Conservation (phyloP, 176 grass and related monocot species). For the Calamus simplicifolius region DNA sequence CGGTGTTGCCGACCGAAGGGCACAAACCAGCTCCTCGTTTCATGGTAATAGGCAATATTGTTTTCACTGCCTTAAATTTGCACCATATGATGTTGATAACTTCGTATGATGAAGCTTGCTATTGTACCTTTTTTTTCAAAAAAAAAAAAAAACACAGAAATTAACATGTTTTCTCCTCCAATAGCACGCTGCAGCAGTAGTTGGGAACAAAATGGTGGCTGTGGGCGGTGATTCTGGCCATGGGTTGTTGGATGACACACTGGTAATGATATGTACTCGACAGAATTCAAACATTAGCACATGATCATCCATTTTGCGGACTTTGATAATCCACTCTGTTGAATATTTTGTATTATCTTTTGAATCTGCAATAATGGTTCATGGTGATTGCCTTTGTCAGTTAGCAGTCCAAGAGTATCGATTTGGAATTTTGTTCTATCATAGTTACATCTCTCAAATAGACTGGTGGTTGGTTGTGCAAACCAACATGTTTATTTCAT, state of each 20-base stretch:
- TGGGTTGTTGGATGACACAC: slow-evolving; percentile 74
- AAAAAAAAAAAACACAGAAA: slow-evolving; percentile 9
- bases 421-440: too few species aligned
- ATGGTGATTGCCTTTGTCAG: too few species aligned
- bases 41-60: slow-evolving; percentile 43
- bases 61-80: not conserved
- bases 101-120: too few species aligned
- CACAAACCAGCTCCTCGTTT: slow-evolving; percentile 70
- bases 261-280: slow-evolving; percentile 32
- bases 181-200: slow-evolving; percentile 89
- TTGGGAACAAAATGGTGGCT: slow-evolving; percentile 94
- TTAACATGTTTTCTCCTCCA: not conserved
- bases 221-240: slow-evolving; percentile 76
- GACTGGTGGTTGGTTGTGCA: not conserved
- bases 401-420: too few species aligned
- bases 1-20: slow-evolving; percentile 56
- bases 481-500: slow-evolving; percentile 1
- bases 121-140: not conserved
- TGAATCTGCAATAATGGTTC: not conserved
- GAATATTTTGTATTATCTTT: not conserved
- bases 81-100: too few species aligned
- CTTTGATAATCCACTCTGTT: too few species aligned
- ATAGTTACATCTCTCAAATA: too few species aligned
- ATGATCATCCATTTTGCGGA: too few species aligned
- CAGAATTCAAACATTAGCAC: too few species aligned